Evolutionary conservation across 225 moss, liverwort and hornwort genomes (phyloP).

Genomic region (Physcomitrellopsis africana): DNA sequence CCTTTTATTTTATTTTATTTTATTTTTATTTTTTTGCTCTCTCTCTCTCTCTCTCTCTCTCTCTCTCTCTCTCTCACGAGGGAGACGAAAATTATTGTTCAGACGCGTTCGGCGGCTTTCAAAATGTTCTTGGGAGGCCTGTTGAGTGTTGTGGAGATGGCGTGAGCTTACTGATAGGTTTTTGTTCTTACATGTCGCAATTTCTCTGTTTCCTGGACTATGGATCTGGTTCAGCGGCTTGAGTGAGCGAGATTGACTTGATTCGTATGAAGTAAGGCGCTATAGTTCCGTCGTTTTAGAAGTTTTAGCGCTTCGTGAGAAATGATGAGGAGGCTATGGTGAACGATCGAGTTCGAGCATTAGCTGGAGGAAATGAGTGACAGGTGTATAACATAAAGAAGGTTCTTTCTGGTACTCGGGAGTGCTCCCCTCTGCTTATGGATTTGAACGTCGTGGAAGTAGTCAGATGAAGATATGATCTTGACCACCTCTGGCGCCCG

Average conservation of each 20-base stretch:
- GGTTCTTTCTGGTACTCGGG: not conserved
- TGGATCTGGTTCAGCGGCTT: conserved; percentile 20
- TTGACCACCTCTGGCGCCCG: not conserved
- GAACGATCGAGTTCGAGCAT: too few species aligned
- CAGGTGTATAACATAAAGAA: not conserved
- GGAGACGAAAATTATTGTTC: too few species aligned
- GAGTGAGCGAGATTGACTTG: not conserved
- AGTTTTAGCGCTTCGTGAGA: too few species aligned
- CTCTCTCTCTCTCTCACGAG: too few species aligned
- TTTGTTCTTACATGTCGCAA: not conserved
- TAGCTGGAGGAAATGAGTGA: too few species aligned
- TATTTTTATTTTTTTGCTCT: not conserved
- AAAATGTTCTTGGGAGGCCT: too few species aligned
- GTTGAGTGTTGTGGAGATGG: not conserved
- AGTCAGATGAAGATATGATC: not conserved
- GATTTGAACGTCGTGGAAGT: not conserved
- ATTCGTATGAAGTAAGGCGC: too few species aligned
- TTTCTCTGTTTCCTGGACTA: not conserved
- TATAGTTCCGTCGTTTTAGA: too few species aligned
- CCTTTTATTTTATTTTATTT: not conserved
- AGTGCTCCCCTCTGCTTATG: too few species aligned
- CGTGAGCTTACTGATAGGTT: not conserved
- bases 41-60: too few species aligned
- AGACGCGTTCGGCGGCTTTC: too few species aligned
- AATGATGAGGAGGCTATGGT: not conserved